Percentiles rank a stretch among this genome's conserved stretches.
These are phyloP conservation scores for Crotalaria pallida DNA, from an alignment of 306 rosid genomes.

Conservation along the genomic window DNA sequence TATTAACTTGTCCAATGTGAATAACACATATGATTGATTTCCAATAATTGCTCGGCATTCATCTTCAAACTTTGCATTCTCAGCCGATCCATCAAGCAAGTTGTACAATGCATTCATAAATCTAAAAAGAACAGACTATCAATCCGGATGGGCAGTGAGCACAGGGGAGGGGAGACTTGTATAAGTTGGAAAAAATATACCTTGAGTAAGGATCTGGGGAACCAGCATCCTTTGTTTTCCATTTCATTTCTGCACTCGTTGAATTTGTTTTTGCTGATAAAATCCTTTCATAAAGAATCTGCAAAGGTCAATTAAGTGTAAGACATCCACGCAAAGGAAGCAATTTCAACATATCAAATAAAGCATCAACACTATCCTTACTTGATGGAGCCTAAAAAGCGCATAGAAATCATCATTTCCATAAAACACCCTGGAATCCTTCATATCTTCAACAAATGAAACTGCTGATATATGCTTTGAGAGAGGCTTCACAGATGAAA, in stretches of 20 bases:
- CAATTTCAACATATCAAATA: neutral
- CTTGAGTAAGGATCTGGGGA: slow-evolving; percentile 67
- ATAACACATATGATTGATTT: slow-evolving; percentile 84
- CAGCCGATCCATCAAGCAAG: slow-evolving; percentile 87
- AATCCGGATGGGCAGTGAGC: neutral
- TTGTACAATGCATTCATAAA: slow-evolving; percentile 75
- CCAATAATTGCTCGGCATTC: slow-evolving; percentile 93
- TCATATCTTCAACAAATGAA: slow-evolving; percentile 46
- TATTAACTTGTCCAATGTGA: slow-evolving; percentile 91
- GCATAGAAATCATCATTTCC: slow-evolving; percentile 90
- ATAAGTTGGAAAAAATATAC: slow-evolving; percentile 31
- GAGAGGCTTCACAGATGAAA: slow-evolving; percentile 78
- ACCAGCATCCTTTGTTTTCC: slow-evolving; percentile 59
- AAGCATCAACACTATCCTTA: slow-evolving; percentile 36
- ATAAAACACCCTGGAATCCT: slow-evolving; percentile 62
- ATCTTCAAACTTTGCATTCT: slow-evolving; percentile 92
- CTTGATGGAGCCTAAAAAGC: slow-evolving; percentile 96
- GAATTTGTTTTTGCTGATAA: slow-evolving; percentile 74
- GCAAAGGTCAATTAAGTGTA: slow-evolving; percentile 31
- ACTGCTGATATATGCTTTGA: slow-evolving; percentile 60
- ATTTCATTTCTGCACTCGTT: slow-evolving; percentile 55
- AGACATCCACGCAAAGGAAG: slow-evolving; percentile 15
- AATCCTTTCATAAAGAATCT: slow-evolving; percentile 91
- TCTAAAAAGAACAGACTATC: slow-evolving; percentile 35
- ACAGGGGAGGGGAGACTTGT: neutral